A percentile compares a stretch with the other conserved stretches of the same genome.
phyloP scores from a whole-genome alignment of 331 rosid genomes.

The Dryas integrifolia region DNA sequence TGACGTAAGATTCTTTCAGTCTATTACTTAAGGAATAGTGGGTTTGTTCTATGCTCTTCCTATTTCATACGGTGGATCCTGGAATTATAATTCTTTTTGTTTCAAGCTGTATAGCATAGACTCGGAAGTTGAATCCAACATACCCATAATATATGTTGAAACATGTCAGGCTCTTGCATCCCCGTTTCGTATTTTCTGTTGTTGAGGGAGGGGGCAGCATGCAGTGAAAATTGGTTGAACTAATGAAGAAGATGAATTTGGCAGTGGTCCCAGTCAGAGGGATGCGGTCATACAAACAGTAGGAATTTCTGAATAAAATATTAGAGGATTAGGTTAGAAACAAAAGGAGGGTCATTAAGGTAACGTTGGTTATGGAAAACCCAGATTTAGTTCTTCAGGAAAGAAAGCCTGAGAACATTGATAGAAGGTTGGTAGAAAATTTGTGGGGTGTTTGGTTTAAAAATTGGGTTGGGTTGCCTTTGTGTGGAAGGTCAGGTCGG shows the following conservation, averaged over 20 bases:
- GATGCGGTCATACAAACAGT: not conserved
- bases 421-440: not conserved
- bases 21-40: not conserved
- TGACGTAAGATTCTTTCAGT: slow-evolving; percentile 58
- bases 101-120: not conserved
- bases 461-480: not conserved
- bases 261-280: not conserved
- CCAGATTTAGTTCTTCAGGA: slow-evolving; percentile 5
- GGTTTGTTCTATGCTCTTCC: slow-evolving; percentile 16
- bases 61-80: not conserved
- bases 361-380: not conserved
- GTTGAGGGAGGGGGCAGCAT: not conserved
- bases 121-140: not conserved
- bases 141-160: not conserved
- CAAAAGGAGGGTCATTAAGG: not conserved
- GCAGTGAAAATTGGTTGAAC: slow-evolving; percentile 6
- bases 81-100: not conserved
- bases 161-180: not conserved
- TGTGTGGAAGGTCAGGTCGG: not conserved
- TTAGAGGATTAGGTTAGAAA: not conserved
- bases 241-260: slow-evolving; percentile 5
- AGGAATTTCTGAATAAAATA: not conserved
- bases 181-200: not conserved
- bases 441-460: not conserved
- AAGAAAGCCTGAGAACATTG: not conserved